Percentiles rank a stretch among this genome's conserved stretches.
phyloP scores from a whole-genome alignment of 768 basidiomycete genomes.

The Amylocystis lapponica region DNA sequence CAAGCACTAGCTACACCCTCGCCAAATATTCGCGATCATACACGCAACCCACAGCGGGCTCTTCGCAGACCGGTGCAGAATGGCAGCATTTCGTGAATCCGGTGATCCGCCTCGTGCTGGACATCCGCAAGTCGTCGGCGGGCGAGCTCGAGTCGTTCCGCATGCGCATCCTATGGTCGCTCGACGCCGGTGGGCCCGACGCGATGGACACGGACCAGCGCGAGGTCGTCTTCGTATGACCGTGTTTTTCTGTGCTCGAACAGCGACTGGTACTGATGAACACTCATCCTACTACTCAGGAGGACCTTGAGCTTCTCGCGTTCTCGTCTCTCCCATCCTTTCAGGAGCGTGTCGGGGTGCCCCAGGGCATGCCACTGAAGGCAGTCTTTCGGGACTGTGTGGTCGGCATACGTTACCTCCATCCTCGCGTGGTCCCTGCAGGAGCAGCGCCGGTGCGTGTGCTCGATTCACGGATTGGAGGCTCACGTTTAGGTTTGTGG shows the following conservation, averaged over 20 bases:
- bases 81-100: constrained; percentile 83
- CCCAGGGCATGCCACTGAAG: constrained; percentile 67
- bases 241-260: constrained; percentile 4
- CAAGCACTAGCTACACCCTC: constrained; percentile 51
- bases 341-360: constrained; percentile 24
- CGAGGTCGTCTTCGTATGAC: constrained; percentile 63
- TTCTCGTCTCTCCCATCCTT: constrained; percentile 46
- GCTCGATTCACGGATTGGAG: constrained; percentile 6
- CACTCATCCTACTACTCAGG: constrained; percentile 36
- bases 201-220: constrained; percentile 37
- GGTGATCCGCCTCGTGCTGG: constrained; percentile 53
- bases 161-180: constrained; percentile 59
- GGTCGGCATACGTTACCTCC: constrained; percentile 71
- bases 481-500: constrained; percentile 2
- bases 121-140: constrained; percentile 39
- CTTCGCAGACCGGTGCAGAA: constrained; percentile 33
- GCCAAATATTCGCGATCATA: constrained; percentile 68
- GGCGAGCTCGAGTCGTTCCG: constrained; percentile 58
- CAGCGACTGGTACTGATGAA: neutral
- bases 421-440: constrained; percentile 33
- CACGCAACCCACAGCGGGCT: constrained; percentile 23
- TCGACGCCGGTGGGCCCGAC: constrained; percentile 32
- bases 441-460: constrained; percentile 28
- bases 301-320: constrained; percentile 69
- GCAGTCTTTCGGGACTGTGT: constrained; percentile 71